Conservation (phyloP, 1,139 yeast genomes). For the Suhomyces bribrorum region DNA sequence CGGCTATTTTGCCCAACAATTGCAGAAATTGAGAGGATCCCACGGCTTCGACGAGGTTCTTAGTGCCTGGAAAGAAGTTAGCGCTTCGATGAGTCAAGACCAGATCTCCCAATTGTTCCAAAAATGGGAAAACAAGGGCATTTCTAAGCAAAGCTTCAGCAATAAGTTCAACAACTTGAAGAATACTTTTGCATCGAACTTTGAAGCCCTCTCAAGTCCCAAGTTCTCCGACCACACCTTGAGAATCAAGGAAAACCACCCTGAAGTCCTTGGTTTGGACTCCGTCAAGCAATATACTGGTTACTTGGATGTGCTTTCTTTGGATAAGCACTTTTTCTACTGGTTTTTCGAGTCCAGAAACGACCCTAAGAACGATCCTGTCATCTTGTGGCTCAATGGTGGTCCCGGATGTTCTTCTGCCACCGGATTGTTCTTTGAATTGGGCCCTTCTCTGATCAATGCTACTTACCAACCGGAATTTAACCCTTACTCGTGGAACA, state of each 20-base stretch:
- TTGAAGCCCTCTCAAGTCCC: slow-evolving; percentile 10
- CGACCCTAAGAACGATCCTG: slow-evolving; percentile 49
- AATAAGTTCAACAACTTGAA: slow-evolving; percentile 14
- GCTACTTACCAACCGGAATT: slow-evolving; percentile 50
- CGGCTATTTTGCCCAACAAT: too few relatives aligned
- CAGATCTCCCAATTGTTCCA: slow-evolving; percentile 23
- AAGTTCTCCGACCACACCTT: slow-evolving; percentile 39
- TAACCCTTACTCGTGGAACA: slow-evolving; percentile 72
- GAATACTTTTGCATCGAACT: slow-evolving; percentile 9
- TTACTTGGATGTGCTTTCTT: slow-evolving; percentile 55
- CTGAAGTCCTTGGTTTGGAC: slow-evolving; percentile 51
- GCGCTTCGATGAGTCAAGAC: slow-evolving; percentile 18
- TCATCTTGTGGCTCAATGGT: slow-evolving; percentile 71
- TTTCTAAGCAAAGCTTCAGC: slow-evolving; percentile 14
- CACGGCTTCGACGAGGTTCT: slow-evolving; percentile 9
- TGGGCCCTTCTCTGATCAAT: slow-evolving; percentile 62
- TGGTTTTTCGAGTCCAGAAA: slow-evolving; percentile 75
- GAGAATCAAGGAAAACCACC: slow-evolving; percentile 43
- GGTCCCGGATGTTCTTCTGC: slow-evolving; percentile 77
- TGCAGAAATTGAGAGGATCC: slow-evolving; percentile 1
- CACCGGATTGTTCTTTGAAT: slow-evolving; percentile 66
- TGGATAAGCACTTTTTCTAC: slow-evolving; percentile 76
- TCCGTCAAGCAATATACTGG: slow-evolving; percentile 65
- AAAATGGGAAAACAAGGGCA: slow-evolving; percentile 18
- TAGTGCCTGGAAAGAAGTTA: slow-evolving; percentile 31